Evolutionary conservation across 2,329 filamentous ascomycete species (phyloP), one percentile per base, ranked within the genome.

Genomic region (Alternaria arbusti): DNA sequence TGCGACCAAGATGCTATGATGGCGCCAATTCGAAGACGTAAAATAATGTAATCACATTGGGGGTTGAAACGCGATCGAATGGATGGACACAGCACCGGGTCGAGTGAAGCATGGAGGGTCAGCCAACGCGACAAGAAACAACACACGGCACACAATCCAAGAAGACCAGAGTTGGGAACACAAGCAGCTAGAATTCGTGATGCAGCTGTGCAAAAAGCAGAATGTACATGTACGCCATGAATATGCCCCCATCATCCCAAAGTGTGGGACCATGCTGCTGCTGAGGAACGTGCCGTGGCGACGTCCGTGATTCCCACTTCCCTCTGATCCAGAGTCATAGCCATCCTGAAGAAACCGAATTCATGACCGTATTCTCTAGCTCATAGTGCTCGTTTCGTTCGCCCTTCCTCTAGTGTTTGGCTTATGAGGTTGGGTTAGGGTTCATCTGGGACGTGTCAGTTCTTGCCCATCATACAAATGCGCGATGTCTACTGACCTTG

Each of bases 361-460:
- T 72, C 74, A 77, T 78, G 70, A 75, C 70, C 71, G 63, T 70
- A 70, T 63, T 72, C 69, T 74, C 72, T 74, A 76, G 73, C 71
- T 68, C 70, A 72, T 75, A 67, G 71, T 73, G 70, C 70, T 74
- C 71, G 65, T 73, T 70, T 75, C 70, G 59, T 67, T 68, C 63
- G 64, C 70, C 68, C 68, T 69, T 49, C 62, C 67, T 58, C 50
- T 59, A 66, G 55, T 58, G 59, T 64, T 64, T 70, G 72, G 72
- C 68, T 77, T 91, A 93, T 77, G 89, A 81, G 82, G 88, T 89
- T 79, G 91, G 91, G 88, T 93, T 93, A 83, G 91, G 91, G 89
- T 94, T 94, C 91, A 94, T 94, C 91, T 92, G 54, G 5, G 15
- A 59, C 28, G 23, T 11, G 58, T 73, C 66, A 71, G 67, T 57